Base-by-base conservation (phyloP, 495 filamentous ascomycete genomes). In the Ramalina intermedia region DNA sequence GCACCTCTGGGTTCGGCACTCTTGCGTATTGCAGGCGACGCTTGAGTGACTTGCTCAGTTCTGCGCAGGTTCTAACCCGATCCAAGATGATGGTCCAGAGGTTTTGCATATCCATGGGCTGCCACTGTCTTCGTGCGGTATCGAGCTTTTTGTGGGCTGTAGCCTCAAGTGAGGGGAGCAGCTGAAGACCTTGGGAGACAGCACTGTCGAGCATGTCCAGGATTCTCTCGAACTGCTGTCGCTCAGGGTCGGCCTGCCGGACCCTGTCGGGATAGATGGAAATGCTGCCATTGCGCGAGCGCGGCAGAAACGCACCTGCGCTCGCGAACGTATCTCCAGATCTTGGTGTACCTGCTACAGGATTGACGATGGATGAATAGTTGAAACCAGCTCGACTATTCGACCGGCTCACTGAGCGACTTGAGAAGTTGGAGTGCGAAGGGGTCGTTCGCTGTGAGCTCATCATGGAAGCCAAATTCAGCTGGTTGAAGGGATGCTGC, bases 271-370 rank as follows among this genome's bases (percentile, higher is more conserved):
- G 35, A 7, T 27, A 68, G 18, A 55, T 55, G 29, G 62, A 61
- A 16, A 70, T 57, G 44, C 67, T 63, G 35, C 53, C 56, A 40
- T 51, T 53, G 3, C 64, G 59, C 5, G 66, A 42, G 53, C 63
- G 16, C 58, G 62, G 18, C 24, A 48, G 8, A 33, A 33, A 33
- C 7, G 46, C 18, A 14, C 64, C 69, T 43, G 71, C 74, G 0
- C 78, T 74, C 35, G 73, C 69, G 58, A 90, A 93, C 0, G 84
- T 81, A 55, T 90, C 85, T 7, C 80, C 83, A 11, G 86, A 91
- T 16, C 84, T 75, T 44, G 86, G 85, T 11, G 81, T 75, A 47
- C 81, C 67, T 4, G 80, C 76, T 23, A 72, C 61, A 6, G 72
- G 71, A 12, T 66, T 64, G 5, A 67, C 69, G 24, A 67, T 55